These are phyloP conservation scores for Pseudogymnoascus sp. DNA, from an alignment of 2,329 filamentous ascomycete species.

Conservation along the genomic window DNA sequence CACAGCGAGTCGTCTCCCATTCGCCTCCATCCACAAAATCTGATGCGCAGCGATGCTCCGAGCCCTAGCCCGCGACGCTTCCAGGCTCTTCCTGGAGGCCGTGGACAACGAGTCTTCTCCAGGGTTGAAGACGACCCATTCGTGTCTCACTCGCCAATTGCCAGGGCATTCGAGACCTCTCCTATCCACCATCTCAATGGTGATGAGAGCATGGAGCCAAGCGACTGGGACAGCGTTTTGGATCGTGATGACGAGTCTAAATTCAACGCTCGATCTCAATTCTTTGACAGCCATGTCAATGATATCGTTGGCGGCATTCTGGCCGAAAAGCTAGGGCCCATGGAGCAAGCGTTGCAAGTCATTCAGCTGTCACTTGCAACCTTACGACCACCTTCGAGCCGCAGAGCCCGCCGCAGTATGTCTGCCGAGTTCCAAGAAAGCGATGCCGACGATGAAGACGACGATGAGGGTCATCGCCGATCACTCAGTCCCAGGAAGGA, in stretches of 20 bases:
- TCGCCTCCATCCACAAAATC: conserved; percentile 45
- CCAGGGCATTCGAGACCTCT: conserved; percentile 44
- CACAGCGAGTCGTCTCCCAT: conserved; percentile 43
- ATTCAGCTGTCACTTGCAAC: conserved; percentile 66
- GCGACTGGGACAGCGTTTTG: conserved; percentile 88
- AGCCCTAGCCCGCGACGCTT: conserved; percentile 64
- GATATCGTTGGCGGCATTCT: conserved; percentile 74
- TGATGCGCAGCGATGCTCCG: conserved; percentile 61
- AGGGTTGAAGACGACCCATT: conserved; percentile 40
- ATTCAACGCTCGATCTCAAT: conserved; percentile 70
- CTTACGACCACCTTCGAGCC: conserved; percentile 50
- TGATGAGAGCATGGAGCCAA: conserved; percentile 60
- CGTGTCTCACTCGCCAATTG: conserved; percentile 30
- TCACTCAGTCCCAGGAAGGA: conserved; percentile 74
- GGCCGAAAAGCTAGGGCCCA: conserved; percentile 67
- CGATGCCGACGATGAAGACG: conserved; percentile 91
- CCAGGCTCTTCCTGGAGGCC: conserved; percentile 40
- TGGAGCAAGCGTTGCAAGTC: conserved; percentile 69
- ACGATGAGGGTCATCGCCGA: conserved; percentile 54
- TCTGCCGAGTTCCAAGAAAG: conserved; percentile 71
- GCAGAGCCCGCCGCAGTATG: conserved; percentile 55
- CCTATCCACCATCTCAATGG: conserved; percentile 58
- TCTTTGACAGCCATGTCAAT: conserved; percentile 89
- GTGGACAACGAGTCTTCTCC: conserved; percentile 38
- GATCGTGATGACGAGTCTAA: conserved; percentile 79